Conservation (phyloP, 352 stramenopile genomes). For the Phytophthora hibernalis region DNA sequence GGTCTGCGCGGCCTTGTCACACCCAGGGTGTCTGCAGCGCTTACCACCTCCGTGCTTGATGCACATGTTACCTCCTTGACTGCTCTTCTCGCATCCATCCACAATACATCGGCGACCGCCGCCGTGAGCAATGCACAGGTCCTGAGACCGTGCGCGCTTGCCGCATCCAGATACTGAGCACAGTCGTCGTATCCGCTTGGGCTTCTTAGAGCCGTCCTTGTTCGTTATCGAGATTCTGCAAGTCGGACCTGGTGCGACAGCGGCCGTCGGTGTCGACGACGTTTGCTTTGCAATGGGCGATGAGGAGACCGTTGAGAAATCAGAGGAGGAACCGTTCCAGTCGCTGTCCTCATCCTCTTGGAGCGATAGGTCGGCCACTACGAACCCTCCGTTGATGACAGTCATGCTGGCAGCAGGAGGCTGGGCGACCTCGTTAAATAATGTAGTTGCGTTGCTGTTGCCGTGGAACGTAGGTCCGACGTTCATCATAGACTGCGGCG, state of each 20-base stretch:
- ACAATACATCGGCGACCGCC: constrained; percentile 69
- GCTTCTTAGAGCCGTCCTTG: constrained; percentile 23
- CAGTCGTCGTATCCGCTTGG: constrained; percentile 48
- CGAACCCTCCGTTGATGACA: constrained; percentile 27
- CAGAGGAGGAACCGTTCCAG: constrained; percentile 40
- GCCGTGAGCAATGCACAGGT: constrained; percentile 41
- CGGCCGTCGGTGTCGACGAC: neutral
- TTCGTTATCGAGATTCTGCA: constrained; percentile 1
- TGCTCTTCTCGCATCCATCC: constrained; percentile 79
- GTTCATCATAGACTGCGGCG: constrained; percentile 1
- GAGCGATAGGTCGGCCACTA: constrained; percentile 16
- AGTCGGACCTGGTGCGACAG: neutral
- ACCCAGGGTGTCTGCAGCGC: constrained; percentile 73
- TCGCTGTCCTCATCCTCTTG: constrained; percentile 24
- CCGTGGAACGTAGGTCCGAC: constrained; percentile 8
- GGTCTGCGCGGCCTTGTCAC: constrained; percentile 80
- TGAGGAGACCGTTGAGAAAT: constrained; percentile 28
- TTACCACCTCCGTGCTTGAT: constrained; percentile 87
- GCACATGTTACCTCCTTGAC: constrained; percentile 82
- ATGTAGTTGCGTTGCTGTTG: constrained; percentile 6
- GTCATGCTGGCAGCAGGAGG: constrained; percentile 15
- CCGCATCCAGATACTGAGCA: constrained; percentile 75
- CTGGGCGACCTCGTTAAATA: constrained; percentile 34
- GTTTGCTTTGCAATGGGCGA: constrained; percentile 21
- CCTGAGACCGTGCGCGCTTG: constrained; percentile 85